These are phyloP conservation scores for Komagataella mondaviorum DNA, from an alignment of 805 yeast genomes.

Conservation along the genomic window DNA sequence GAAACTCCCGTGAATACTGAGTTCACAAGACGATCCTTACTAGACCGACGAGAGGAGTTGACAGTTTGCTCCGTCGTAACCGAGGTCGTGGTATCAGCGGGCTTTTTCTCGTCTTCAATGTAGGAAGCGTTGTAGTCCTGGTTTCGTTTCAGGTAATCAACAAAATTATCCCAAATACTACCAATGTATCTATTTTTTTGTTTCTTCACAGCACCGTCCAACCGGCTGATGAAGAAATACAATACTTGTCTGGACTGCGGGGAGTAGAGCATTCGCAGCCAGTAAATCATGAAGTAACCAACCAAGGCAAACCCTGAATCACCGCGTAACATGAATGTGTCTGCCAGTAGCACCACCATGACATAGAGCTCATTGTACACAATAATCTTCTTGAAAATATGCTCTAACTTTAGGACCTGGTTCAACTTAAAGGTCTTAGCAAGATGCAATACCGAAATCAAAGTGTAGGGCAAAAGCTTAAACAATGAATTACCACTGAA, in stretches of 20 bases:
- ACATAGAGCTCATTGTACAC: slow-evolving; percentile 50
- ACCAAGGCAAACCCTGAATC: slow-evolving; percentile 59
- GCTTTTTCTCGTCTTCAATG: slow-evolving; percentile 6
- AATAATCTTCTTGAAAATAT: slow-evolving; percentile 28
- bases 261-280: slow-evolving; percentile 55
- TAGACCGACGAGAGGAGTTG: not conserved
- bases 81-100: not conserved
- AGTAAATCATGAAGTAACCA: slow-evolving; percentile 43
- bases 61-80: not conserved
- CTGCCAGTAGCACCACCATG: slow-evolving; percentile 35
- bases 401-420: slow-evolving; percentile 24
- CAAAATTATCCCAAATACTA: slow-evolving; percentile 23
- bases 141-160: slow-evolving; percentile 26
- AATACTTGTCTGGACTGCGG: slow-evolving; percentile 31
- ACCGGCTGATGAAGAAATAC: slow-evolving; percentile 22
- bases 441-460: slow-evolving; percentile 47
- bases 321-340: slow-evolving; percentile 51
- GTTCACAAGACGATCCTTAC: not conserved
- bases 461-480: slow-evolving; percentile 47
- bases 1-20: not conserved
- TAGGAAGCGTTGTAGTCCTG: slow-evolving; percentile 10
- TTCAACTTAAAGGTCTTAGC: slow-evolving; percentile 24
- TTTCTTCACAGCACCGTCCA: slow-evolving; percentile 27
- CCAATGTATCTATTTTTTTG: slow-evolving; percentile 31
- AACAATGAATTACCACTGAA: slow-evolving; percentile 51